Evolutionary conservation across 345 rosid species (phyloP).

Genomic region (Excoecaria agallocha): DNA sequence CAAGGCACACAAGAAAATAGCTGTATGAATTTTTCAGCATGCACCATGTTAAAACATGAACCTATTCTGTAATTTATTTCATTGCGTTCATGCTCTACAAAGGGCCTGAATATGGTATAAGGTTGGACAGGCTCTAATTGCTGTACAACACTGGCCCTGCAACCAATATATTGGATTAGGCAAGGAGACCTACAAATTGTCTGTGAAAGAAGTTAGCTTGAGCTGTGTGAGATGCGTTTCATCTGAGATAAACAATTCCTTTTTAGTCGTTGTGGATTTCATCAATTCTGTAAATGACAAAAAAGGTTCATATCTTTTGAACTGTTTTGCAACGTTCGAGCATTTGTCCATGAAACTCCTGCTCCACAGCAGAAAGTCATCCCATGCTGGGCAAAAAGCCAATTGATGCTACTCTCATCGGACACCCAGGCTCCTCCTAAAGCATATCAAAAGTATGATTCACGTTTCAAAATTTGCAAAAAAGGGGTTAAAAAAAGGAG

Average conservation of each 20-base stretch:
- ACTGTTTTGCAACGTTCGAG: conserved; percentile 9
- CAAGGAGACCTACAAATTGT: conserved; percentile 13
- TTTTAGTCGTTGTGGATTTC: conserved; percentile 15
- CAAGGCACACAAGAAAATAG: too few relatives aligned
- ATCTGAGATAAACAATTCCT: conserved; percentile 13
- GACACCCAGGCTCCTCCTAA: conserved; percentile 56
- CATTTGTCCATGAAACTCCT: conserved; percentile 9
- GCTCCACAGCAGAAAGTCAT: neutral
- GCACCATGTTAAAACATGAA: neutral
- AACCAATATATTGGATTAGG: conserved; percentile 12
- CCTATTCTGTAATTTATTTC: conserved; percentile 2
- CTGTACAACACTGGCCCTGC: conserved; percentile 39
- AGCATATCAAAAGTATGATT: conserved; percentile 12
- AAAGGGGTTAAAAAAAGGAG: neutral
- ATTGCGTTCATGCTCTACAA: conserved; percentile 7
- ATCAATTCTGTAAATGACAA: conserved; percentile 16
- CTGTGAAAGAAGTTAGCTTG: conserved; percentile 14
- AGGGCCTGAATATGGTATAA: neutral
- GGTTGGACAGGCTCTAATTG: conserved; percentile 14
- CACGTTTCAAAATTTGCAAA: neutral
- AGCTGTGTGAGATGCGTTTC: conserved; percentile 19
- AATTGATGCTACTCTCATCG: conserved; percentile 32
- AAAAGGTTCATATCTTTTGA: conserved; percentile 2
- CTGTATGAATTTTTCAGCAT: too few relatives aligned
- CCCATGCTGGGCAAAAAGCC: neutral